A percentile compares a stretch with the other conserved stretches of the same genome.
These are phyloP conservation scores for Cladosporium oxysporum DNA, from an alignment of 2,329 filamentous ascomycete species.

Conservation along the genomic window DNA sequence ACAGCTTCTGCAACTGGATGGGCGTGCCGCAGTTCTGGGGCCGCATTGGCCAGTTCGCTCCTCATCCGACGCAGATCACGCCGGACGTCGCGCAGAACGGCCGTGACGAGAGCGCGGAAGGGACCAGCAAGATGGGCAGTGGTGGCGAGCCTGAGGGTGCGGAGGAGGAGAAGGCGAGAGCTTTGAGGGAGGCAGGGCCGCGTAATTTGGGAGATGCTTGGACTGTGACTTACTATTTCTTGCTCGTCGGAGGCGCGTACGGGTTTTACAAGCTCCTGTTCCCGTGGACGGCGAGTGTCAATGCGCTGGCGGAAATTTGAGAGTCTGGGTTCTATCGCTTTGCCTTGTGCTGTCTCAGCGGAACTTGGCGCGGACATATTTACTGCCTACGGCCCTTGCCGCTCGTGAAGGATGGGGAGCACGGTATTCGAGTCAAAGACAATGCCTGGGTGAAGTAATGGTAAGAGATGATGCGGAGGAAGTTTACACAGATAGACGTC, in stretches of 20 bases:
- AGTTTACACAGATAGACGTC: background rate
- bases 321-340: background rate
- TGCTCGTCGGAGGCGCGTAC: conserved; percentile 71
- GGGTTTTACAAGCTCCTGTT: conserved; percentile 73
- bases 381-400: background rate
- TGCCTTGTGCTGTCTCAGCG: background rate
- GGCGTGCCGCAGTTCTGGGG: conserved; percentile 88
- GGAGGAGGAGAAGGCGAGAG: conserved; percentile 41
- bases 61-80: conserved; percentile 30
- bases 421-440: background rate
- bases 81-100: conserved; percentile 36
- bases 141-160: conserved; percentile 27
- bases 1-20: conserved; percentile 90
- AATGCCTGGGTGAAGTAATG: background rate
- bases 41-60: conserved; percentile 57
- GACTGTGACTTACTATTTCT: conserved; percentile 76
- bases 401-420: background rate
- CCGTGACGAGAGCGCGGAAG: conserved; percentile 27
- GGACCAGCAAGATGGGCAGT: conserved; percentile 21
- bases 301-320: conserved; percentile 46
- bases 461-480: background rate
- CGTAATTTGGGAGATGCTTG: conserved; percentile 53
- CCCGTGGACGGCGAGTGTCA: conserved; percentile 66
- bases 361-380: background rate
- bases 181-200: conserved; percentile 27